Conservation (phyloP, 495 filamentous ascomycete species). For the Cercophora scortea region DNA sequence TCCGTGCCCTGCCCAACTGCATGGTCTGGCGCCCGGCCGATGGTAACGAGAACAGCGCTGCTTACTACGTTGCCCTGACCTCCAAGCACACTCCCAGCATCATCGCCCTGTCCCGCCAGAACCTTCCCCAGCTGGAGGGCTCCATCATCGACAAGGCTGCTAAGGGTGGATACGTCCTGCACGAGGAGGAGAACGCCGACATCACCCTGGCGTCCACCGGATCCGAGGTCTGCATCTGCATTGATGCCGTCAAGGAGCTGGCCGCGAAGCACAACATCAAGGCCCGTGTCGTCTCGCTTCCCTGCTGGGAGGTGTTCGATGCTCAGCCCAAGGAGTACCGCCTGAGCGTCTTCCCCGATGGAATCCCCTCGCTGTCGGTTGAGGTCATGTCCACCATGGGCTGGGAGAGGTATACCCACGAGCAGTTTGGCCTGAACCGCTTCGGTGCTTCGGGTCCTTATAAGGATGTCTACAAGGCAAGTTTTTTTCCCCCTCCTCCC, state of each 20-base stretch:
- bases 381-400: slow-evolving; percentile 90
- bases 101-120: slow-evolving; percentile 92
- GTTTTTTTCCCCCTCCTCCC: slow-evolving; percentile 17
- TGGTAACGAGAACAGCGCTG: slow-evolving; percentile 95
- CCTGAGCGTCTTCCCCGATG: slow-evolving; percentile 83
- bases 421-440: slow-evolving; percentile 98
- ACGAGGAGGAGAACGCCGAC: slow-evolving; percentile 75
- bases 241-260: slow-evolving; percentile 86
- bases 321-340: slow-evolving; percentile 88
- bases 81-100: slow-evolving; percentile 87
- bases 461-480: slow-evolving; percentile 93
- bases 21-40: slow-evolving; percentile 99
- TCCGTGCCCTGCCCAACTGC: slow-evolving; percentile 98
- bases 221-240: slow-evolving; percentile 88
- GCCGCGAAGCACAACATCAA: slow-evolving; percentile 81
- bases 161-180: slow-evolving; percentile 90
- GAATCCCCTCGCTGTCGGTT: slow-evolving; percentile 86
- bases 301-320: slow-evolving; percentile 97
- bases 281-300: slow-evolving; percentile 91
- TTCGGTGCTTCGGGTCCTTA: slow-evolving; percentile 96
- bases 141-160: slow-evolving; percentile 77
- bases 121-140: slow-evolving; percentile 94
- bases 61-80: slow-evolving; percentile 93
- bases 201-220: slow-evolving; percentile 92
- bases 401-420: slow-evolving; percentile 97